These are phyloP conservation scores for Leccinum aurantiacum DNA, from an alignment of 768 basidiomycete genomes.

Conservation along the genomic window DNA sequence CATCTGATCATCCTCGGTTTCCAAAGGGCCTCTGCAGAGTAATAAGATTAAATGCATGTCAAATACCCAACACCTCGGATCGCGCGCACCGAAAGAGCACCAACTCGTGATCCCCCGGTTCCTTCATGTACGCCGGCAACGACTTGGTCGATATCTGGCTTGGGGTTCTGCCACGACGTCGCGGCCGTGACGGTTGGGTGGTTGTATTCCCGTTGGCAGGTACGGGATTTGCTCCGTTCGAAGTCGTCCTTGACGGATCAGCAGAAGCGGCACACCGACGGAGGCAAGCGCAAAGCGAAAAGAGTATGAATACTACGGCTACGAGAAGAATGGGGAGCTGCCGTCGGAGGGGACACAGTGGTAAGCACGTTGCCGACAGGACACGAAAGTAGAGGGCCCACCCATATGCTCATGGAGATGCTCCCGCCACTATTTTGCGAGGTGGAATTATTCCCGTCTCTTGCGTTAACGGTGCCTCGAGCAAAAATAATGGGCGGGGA, in stretches of 20 bases:
- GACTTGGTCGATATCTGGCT: constrained; percentile 80
- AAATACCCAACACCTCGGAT: background rate
- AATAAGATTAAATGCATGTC: background rate
- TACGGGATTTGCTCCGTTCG: background rate
- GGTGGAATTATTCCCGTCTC: background rate
- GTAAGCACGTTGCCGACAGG: background rate
- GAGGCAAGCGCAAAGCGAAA: constrained; percentile 24
- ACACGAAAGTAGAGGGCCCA: background rate
- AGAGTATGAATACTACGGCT: constrained; percentile 19
- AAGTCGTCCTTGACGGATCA: background rate
- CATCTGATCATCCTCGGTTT: constrained; percentile 16
- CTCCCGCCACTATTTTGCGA: background rate
- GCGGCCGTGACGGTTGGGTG: background rate
- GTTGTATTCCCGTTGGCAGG: constrained; percentile 13
- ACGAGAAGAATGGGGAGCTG: constrained; percentile 32
- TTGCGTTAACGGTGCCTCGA: background rate
- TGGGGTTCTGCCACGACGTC: constrained; percentile 56
- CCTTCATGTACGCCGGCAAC: constrained; percentile 78
- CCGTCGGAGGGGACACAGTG: background rate
- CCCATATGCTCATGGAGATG: constrained; percentile 26
- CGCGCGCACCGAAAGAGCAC: constrained; percentile 55
- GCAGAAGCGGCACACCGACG: constrained; percentile 19
- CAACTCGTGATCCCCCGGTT: constrained; percentile 79
- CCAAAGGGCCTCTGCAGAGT: constrained; percentile 27
- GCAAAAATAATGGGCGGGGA: background rate